These are phyloP conservation scores for Colletotrichum godetiae DNA, from an alignment of 2,329 filamentous ascomycete genomes.

Conservation along the genomic window DNA sequence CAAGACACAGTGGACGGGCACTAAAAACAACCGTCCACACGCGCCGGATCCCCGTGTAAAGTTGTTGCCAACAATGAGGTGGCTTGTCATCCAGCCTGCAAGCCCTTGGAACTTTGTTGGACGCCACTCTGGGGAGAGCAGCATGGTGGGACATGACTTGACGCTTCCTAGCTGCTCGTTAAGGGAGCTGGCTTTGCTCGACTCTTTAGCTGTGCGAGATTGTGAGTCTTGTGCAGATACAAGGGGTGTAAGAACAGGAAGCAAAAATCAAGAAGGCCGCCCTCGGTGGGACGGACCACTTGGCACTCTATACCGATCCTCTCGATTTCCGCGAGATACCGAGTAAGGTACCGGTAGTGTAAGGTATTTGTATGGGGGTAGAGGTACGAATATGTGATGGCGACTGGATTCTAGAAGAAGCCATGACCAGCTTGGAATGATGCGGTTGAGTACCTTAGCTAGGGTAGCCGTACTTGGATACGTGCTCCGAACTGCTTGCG, in stretches of 20 bases:
- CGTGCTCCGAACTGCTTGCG: neutral
- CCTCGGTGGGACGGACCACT: no score
- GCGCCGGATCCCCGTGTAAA: neutral
- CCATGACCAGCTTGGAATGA: neutral
- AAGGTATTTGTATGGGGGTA: neutral
- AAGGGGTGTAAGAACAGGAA: no score
- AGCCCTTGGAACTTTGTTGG: neutral
- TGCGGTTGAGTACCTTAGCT: no score
- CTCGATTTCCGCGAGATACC: neutral
- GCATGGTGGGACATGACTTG: neutral
- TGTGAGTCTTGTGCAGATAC: no score
- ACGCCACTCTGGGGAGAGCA: neutral
- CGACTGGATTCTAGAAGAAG: neutral
- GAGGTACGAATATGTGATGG: neutral
- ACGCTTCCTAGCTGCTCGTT: neutral
- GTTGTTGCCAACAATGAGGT: neutral
- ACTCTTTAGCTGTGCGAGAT: no score
- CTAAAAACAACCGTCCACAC: constrained; percentile 14
- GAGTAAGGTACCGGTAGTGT: neutral
- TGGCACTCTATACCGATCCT: no score
- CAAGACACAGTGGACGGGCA: constrained; percentile 23
- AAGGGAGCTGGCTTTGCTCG: no score
- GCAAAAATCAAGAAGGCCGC: no score
- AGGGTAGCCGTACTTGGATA: neutral
- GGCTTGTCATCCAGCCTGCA: neutral